These are phyloP conservation scores for Fusarium poae DNA, from an alignment of 2,329 filamentous ascomycete species.

Conservation along the genomic window DNA sequence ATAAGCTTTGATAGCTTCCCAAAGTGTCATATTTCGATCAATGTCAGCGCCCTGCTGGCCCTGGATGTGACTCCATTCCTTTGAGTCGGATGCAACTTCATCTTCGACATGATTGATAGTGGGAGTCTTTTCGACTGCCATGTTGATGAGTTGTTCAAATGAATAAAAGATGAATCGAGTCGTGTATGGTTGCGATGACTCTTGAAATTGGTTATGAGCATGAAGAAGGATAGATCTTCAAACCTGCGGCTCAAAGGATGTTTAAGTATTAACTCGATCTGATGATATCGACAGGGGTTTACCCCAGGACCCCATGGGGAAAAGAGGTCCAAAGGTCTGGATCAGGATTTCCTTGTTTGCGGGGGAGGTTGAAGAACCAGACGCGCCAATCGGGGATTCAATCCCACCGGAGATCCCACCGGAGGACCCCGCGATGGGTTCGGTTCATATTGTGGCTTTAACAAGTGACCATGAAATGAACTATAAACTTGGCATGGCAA, in stretches of 20 bases:
- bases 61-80: slow-evolving; percentile 35
- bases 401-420: slow-evolving; percentile 15
- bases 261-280: slow-evolving; percentile 8
- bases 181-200: not conserved
- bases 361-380: not conserved
- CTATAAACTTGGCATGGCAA: not conserved
- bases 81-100: not conserved
- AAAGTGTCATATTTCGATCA: slow-evolving; percentile 26
- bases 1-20: slow-evolving; percentile 23
- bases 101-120: slow-evolving; percentile 9
- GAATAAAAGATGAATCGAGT: not conserved
- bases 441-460: not conserved
- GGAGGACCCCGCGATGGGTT: not conserved
- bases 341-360: not conserved
- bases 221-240: not conserved
- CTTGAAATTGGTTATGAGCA: not conserved
- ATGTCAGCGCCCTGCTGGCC: slow-evolving; percentile 33
- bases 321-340: not conserved
- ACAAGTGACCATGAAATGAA: slow-evolving; percentile 1
- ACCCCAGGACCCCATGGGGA: slow-evolving; percentile 12
- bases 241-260: not conserved
- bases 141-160: not conserved
- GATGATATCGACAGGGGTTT: slow-evolving; percentile 6
- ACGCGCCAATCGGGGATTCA: not conserved
- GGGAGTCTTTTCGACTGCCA: not conserved